Evolutionary conservation across 176 grass and related monocot species (phyloP).

Genomic region (Ampelocalamus luodianensis): DNA sequence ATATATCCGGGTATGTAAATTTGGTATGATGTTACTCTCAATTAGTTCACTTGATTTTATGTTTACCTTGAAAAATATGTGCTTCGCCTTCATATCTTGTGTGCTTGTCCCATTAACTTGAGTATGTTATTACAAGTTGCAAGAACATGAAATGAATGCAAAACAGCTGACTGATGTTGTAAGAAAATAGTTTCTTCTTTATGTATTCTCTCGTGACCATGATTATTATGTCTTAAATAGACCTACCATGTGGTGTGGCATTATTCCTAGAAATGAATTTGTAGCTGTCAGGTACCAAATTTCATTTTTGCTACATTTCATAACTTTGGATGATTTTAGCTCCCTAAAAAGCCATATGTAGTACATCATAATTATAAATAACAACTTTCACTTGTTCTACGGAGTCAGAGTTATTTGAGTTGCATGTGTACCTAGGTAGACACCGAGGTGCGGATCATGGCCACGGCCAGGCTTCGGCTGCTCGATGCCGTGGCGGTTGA

Average conservation of each 20-base stretch:
- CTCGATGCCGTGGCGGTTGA: constrained; percentile 50
- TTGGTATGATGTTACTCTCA: neutral
- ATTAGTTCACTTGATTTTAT: neutral
- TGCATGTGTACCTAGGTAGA: neutral
- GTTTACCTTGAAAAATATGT: too few relatives aligned
- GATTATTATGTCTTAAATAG: constrained; percentile 25
- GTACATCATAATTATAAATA: neutral
- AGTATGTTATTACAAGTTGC: constrained; percentile 61
- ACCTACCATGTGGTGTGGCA: constrained; percentile 9
- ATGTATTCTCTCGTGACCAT: constrained; percentile 11
- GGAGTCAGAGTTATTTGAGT: neutral
- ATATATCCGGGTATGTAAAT: constrained; percentile 78
- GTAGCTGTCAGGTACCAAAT: constrained; percentile 13
- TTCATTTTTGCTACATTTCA: neutral
- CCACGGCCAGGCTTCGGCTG: constrained; percentile 76
- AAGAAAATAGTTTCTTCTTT: constrained; percentile 51
- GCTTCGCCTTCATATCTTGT: constrained; percentile 2
- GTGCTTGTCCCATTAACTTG: constrained; percentile 12
- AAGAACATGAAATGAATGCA: constrained; percentile 74
- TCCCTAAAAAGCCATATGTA: constrained; percentile 27
- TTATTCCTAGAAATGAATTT: neutral
- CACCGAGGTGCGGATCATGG: constrained; percentile 71
- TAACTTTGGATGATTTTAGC: neutral
- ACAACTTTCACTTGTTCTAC: constrained; percentile 5
- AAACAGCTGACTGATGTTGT: constrained; percentile 81